Evolutionary conservation across 805 yeast genomes (phyloP).

Genomic region (Saccharomycopsis oosterbeekiorum): DNA sequence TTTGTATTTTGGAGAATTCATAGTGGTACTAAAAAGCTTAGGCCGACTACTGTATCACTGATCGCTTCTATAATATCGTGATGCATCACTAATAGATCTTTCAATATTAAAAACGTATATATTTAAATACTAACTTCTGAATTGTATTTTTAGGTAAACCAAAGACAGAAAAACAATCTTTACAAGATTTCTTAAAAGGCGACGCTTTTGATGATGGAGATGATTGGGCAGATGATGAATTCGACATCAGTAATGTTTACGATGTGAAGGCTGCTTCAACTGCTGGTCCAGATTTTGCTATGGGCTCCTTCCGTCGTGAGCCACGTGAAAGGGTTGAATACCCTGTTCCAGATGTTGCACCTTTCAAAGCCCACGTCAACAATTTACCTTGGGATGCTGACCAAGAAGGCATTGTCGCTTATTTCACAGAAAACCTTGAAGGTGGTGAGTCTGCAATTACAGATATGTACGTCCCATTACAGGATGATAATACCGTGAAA

Average conservation of each 20-base stretch:
- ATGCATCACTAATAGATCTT: too few species aligned
- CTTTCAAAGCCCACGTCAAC: slow-evolving; percentile 81
- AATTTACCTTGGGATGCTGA: slow-evolving; percentile 76
- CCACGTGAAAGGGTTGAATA: slow-evolving; percentile 51
- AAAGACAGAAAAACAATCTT: slow-evolving; percentile 70
- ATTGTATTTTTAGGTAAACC: slow-evolving; percentile 30
- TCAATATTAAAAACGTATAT: too few species aligned
- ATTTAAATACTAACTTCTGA: not conserved
- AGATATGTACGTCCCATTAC: slow-evolving; percentile 58
- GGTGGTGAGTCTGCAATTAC: slow-evolving; percentile 32
- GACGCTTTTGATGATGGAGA: slow-evolving; percentile 48
- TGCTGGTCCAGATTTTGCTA: slow-evolving; percentile 20
- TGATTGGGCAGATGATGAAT: slow-evolving; percentile 83
- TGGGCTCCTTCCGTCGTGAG: slow-evolving; percentile 25
- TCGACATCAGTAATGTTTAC: slow-evolving; percentile 57
- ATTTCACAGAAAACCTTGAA: slow-evolving; percentile 40
- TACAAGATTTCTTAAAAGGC: slow-evolving; percentile 75
- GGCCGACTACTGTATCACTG: too few species aligned
- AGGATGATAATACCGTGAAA: slow-evolving; percentile 65
- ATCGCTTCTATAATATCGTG: too few species aligned
- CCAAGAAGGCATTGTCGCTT: slow-evolving; percentile 54
- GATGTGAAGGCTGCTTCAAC: slow-evolving; percentile 30
- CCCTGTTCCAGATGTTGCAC: slow-evolving; percentile 87
- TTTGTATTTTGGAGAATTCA: too few species aligned
- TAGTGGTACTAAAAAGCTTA: too few species aligned